phyloP scores from a whole-genome alignment of 1,284 basidiomycete genomes.

The Cryptococcus sp. region DNA sequence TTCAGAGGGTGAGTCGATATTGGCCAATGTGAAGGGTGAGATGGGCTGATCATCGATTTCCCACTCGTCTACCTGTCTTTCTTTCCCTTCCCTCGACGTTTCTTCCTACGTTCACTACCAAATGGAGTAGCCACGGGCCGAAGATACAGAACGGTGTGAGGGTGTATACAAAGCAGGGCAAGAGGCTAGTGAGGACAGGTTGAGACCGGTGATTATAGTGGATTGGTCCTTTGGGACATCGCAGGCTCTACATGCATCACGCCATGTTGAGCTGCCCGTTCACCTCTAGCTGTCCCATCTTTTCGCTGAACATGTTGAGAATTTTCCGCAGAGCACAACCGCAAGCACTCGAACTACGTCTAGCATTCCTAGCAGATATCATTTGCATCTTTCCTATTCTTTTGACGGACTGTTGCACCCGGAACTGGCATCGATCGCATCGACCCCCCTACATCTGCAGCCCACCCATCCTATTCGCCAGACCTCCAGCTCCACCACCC shows the following conservation, averaged over 20 bases:
- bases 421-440: no score
- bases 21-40: not conserved
- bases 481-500: slow-evolving; percentile 14
- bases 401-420: not conserved
- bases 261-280: no score
- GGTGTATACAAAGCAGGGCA: not conserved
- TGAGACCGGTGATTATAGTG: no score
- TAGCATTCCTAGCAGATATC: not conserved
- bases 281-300: no score
- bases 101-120: not conserved
- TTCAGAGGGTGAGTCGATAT: slow-evolving; percentile 37
- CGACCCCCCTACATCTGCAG: slow-evolving; percentile 20
- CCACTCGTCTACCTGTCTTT: not conserved
- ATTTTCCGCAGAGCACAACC: no score
- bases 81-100: not conserved
- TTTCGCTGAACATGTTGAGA: no score
- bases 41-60: no score
- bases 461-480: slow-evolving; percentile 26
- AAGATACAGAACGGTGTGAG: slow-evolving; percentile 27
- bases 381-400: not conserved
- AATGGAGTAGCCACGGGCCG: slow-evolving; percentile 26
- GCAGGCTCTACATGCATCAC: no score
- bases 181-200: slow-evolving; percentile 8
- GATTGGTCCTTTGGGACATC: no score
- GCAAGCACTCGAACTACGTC: no score